phyloP scores from a whole-genome alignment of 257 asterid genomes.

The Henckelia pumila region DNA sequence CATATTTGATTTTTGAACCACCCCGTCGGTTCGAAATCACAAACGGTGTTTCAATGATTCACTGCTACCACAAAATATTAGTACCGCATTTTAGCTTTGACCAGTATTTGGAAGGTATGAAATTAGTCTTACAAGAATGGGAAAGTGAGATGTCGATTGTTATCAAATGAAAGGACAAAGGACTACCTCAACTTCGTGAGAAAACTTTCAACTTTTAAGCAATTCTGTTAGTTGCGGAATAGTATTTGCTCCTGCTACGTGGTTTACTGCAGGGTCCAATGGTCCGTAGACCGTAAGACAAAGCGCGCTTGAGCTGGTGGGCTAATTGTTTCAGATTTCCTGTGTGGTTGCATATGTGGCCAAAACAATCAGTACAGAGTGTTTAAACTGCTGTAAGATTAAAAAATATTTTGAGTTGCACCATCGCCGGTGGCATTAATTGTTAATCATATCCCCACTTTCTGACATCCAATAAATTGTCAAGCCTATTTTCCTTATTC shows the following conservation, averaged over 20 bases:
- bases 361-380: neutral
- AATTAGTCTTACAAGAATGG: neutral
- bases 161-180: slow-evolving; percentile 13
- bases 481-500: neutral
- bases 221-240: neutral
- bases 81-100: neutral
- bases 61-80: neutral
- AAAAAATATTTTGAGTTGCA: neutral
- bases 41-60: slow-evolving; percentile 1
- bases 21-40: slow-evolving; percentile 8
- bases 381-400: neutral
- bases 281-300: too few species aligned
- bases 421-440: neutral
- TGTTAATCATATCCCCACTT: neutral
- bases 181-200: neutral
- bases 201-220: slow-evolving; percentile 5
- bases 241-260: neutral
- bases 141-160: neutral
- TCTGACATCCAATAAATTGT: slow-evolving; percentile 3
- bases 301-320: neutral
- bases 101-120: neutral
- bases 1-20: slow-evolving; percentile 14
- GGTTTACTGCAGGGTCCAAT: neutral
- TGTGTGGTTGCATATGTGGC: neutral
- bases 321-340: neutral